Percentiles rank a stretch among this genome's conserved stretches.
These are phyloP conservation scores for Argentina anserina DNA, from an alignment of 306 rosid species.

Conservation along the genomic window DNA sequence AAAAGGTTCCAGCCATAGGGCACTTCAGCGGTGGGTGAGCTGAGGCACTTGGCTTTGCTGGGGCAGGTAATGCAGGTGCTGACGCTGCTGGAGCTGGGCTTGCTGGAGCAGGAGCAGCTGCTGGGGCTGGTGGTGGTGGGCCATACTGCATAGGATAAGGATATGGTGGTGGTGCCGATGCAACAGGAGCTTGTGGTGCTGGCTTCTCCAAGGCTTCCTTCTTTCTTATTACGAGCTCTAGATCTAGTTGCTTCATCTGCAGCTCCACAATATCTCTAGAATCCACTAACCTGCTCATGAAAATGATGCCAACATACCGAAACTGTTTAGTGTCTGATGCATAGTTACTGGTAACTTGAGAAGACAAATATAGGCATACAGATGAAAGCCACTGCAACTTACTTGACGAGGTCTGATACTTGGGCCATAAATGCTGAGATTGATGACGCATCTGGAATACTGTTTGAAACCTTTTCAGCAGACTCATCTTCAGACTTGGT, in stretches of 20 bases:
- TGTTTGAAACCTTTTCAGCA: slow-evolving; percentile 30
- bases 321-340: not conserved
- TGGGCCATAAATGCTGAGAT: slow-evolving; percentile 65
- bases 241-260: slow-evolving; percentile 68
- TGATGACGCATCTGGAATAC: slow-evolving; percentile 43
- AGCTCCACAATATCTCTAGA: slow-evolving; percentile 88
- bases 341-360: not conserved
- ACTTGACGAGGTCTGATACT: slow-evolving; percentile 88
- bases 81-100: slow-evolving; percentile 43
- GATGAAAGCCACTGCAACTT: slow-evolving; percentile 21
- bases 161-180: slow-evolving; percentile 32
- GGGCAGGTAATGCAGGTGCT: slow-evolving; percentile 47
- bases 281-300: slow-evolving; percentile 70
- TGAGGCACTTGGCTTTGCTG: slow-evolving; percentile 48
- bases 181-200: slow-evolving; percentile 25
- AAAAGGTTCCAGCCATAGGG: slow-evolving; percentile 99
- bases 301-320: slow-evolving; percentile 11
- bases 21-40: slow-evolving; percentile 71
- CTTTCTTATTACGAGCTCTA: slow-evolving; percentile 66
- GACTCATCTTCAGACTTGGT: slow-evolving; percentile 34
- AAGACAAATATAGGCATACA: slow-evolving; percentile 2
- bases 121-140: slow-evolving; percentile 36
- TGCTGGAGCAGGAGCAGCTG: slow-evolving; percentile 43
- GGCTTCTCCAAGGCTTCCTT: slow-evolving; percentile 78
- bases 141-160: slow-evolving; percentile 34